These are phyloP conservation scores for Saturnispora serradocipensis DNA, from an alignment of 805 yeast species.

Conservation along the genomic window DNA sequence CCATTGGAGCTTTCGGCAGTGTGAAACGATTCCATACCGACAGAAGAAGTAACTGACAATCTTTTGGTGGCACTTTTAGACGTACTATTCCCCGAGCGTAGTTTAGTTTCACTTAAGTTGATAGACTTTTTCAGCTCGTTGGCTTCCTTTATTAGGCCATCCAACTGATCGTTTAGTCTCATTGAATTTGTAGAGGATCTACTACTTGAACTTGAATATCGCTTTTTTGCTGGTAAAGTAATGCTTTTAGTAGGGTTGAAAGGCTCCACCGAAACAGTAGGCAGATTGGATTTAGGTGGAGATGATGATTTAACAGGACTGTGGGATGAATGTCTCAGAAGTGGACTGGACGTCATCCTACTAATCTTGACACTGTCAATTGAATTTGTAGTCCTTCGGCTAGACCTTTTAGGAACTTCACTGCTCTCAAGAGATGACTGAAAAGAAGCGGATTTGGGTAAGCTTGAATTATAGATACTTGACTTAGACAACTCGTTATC, in stretches of 20 bases:
- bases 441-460: conserved; percentile 1
- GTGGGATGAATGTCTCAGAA: background rate
- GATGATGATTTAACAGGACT: conserved; percentile 8
- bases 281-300: conserved; percentile 14
- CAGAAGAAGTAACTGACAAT: conserved; percentile 1
- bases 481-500: conserved; percentile 1
- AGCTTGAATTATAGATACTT: background rate
- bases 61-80: background rate
- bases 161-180: conserved; percentile 21
- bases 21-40: conserved; percentile 10
- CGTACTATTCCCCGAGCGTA: background rate
- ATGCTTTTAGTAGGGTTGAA: background rate
- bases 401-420: conserved; percentile 27
- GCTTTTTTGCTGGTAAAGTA: background rate
- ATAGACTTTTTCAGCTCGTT: conserved; percentile 17
- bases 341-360: conserved; percentile 5
- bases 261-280: conserved; percentile 1
- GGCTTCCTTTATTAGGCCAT: conserved; percentile 27
- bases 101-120: background rate
- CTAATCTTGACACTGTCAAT: conserved; percentile 5
- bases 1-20: conserved; percentile 9
- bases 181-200: conserved; percentile 5
- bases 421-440: background rate
- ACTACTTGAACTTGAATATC: background rate
- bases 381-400: conserved; percentile 16